These are phyloP conservation scores for Raffaelea albimanens DNA, from an alignment of 2,329 filamentous ascomycete genomes.

Conservation along the genomic window DNA sequence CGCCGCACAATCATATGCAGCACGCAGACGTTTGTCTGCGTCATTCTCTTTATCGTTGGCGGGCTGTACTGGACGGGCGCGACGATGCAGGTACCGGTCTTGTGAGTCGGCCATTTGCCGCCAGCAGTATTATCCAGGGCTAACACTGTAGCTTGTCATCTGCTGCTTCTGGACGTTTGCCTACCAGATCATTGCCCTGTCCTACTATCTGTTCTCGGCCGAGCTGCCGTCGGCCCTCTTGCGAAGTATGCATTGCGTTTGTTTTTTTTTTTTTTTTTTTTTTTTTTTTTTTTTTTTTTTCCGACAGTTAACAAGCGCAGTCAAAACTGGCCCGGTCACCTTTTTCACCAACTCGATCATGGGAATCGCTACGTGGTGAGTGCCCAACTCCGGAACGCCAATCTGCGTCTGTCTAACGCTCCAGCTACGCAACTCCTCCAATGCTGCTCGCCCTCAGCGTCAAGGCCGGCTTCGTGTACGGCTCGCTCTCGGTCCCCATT, in stretches of 20 bases:
- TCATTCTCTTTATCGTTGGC: conserved; percentile 5
- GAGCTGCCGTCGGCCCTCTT: conserved; percentile 8
- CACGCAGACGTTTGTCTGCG: conserved; percentile 3
- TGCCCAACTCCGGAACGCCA: neutral
- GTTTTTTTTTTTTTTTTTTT: neutral
- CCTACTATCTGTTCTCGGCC: conserved; percentile 6
- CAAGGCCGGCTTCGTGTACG: conserved; percentile 6
- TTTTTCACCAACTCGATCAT: conserved; percentile 7
- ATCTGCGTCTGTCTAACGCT: too few species aligned
- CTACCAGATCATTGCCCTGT: conserved; percentile 3
- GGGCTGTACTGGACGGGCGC: conserved; percentile 7
- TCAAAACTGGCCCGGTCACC: conserved; percentile 7
- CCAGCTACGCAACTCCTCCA: conserved; percentile 3
- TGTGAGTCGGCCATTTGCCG: neutral
- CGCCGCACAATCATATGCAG: conserved; percentile 4
- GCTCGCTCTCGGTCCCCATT: conserved; percentile 7
- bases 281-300: too few species aligned
- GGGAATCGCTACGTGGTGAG: conserved; percentile 6
- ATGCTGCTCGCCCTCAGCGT: conserved; percentile 7
- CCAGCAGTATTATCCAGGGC: too few species aligned
- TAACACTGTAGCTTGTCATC: conserved; percentile 1
- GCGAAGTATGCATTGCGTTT: neutral
- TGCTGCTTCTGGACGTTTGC: conserved; percentile 8
- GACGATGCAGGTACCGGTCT: conserved; percentile 4
- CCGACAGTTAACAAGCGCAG: neutral